Conservation (phyloP, 257 asterid species). For the Gentiana macrophylla region DNA sequence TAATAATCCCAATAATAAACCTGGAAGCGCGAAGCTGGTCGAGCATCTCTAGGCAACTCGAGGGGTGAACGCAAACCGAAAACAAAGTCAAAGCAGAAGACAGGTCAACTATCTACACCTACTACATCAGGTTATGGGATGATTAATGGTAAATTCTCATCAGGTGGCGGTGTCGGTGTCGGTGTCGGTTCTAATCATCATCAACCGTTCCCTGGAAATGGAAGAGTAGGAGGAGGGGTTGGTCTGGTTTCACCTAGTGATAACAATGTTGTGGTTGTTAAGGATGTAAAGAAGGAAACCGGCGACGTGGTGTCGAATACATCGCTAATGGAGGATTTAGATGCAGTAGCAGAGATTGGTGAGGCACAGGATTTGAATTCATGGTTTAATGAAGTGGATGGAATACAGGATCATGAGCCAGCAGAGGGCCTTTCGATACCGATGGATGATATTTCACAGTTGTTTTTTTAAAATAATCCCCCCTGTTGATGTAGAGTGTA, state of each 20-base stretch:
- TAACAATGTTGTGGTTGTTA: slow-evolving; percentile 22
- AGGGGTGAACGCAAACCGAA: slow-evolving; percentile 83
- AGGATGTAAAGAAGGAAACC: slow-evolving; percentile 28
- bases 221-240: slow-evolving; percentile 43
- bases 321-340: slow-evolving; percentile 65
- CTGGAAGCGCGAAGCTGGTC: slow-evolving; percentile 37
- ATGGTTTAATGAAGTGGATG: slow-evolving; percentile 87
- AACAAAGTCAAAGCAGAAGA: slow-evolving; percentile 74
- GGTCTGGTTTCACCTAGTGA: slow-evolving; percentile 37
- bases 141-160: slow-evolving; percentile 33
- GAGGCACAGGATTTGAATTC: slow-evolving; percentile 70
- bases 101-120: slow-evolving; percentile 77
- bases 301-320: slow-evolving; percentile 19
- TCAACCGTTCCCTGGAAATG: slow-evolving; percentile 26
- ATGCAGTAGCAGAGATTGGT: slow-evolving; percentile 53
- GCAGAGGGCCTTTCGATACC: slow-evolving; percentile 74
- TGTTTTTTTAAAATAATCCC: slow-evolving; percentile 45
- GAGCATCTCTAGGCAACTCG: slow-evolving; percentile 48
- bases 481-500: slow-evolving; percentile 1
- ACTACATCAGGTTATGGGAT: slow-evolving; percentile 65
- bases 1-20: not conserved
- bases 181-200: no score
- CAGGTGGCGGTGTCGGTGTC: slow-evolving; percentile 31
- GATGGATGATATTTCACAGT: slow-evolving; percentile 75
- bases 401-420: slow-evolving; percentile 45